Base-by-base conservation (phyloP, 768 basidiomycete genomes). In the Chlorophyllum brunneum region DNA sequence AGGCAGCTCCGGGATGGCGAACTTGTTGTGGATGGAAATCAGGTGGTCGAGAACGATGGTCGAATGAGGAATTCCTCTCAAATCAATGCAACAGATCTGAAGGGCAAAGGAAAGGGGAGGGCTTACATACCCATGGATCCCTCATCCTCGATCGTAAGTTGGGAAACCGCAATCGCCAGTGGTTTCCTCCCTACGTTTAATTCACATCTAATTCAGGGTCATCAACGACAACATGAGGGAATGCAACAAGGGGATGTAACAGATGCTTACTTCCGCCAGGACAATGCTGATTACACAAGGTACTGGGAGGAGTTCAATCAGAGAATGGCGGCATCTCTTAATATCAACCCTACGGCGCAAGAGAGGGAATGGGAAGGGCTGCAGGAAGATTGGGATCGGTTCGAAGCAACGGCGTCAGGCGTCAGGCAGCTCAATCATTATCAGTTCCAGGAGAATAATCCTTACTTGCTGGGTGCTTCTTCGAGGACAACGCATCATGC, bases 361-460 rank as follows among this genome's bases (percentile, higher is more conserved):
- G 65, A 61, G 2, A 51, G 56, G 10, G 65, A 68, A 43, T 94
- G 92, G 92, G 76, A 81, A 56, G 66, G 67, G 26, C 65, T 95
- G 55, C 89, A 92, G 65, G 65, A 69, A 9, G 83, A 85, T 54
- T 95, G 91, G 91, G 92, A 95, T 59, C 69, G 69, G 3, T 90
- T 88, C 51, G 91, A 92, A 63, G 88, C 87, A 1, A 87, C 85
- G 4, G 64, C 81, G 1, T 65, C 77, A 0, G 90, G 88, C 0
- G 75, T 92, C 50, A 75, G 72, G 57, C 75, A 75, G 8, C 65
- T 85, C 10, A 59, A 66, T 16, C 67, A 66, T 51, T 94, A 94
- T 65, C 78, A 77, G 59, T 94, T 94, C 68, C 87, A 88, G 66
- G 59, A 66, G 20, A 80, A 83, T 60, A 94, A 93, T 61, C 91